Base-by-base conservation (phyloP, 139 green algal species). In the Asterochloris sp. region DNA sequence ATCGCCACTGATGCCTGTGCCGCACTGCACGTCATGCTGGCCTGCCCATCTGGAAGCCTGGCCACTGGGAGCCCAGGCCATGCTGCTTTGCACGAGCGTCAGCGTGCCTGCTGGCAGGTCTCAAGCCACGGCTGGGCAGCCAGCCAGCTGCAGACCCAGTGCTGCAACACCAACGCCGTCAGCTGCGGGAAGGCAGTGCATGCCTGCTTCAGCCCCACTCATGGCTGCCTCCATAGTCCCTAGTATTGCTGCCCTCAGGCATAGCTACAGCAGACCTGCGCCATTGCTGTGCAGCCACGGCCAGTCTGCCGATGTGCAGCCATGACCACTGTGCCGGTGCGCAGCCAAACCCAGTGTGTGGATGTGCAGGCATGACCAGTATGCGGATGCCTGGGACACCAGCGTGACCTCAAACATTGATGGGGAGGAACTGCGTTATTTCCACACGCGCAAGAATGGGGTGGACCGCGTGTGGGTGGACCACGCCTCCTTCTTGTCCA, bases 391-490 rank as follows among this genome's bases (percentile, higher is more conserved):
- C 64, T 99, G 97, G 97, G 97, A 99, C 86, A 99, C 96, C 0
- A 90, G 82, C 74, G 89, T 97, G 24, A 78, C 79, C 11, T 64
- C 94, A 68, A 91, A 96, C 73, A 87, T 98, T 8, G 88, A 94
- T 78, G 96, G 95, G 67, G 91, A 98, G 89, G 69, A 88, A 24
- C 94, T 99, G 11, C 89, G 97, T n/a, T 99, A 93, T 90, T 99
- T 99, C 91, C 97, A 99, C 92, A 92, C 91, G 38, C 92, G 96
- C 82, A 97, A 98, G 90, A 89, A 97, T 73, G 97, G 97, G 54
- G 97, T 99, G 74, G 94, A 99, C 89, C 92, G 97, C 76, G 95
- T 99, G 19, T 99, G 96, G 88, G 85, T 99, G 0, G 96, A 99
- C 88, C 94, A 98, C 85, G 92, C 94, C 26, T 91, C 87, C 73